Percentiles rank a stretch among this genome's conserved stretches.
These are phyloP conservation scores for Pisolithus marmoratus DNA, from an alignment of 768 basidiomycete genomes.

Conservation along the genomic window DNA sequence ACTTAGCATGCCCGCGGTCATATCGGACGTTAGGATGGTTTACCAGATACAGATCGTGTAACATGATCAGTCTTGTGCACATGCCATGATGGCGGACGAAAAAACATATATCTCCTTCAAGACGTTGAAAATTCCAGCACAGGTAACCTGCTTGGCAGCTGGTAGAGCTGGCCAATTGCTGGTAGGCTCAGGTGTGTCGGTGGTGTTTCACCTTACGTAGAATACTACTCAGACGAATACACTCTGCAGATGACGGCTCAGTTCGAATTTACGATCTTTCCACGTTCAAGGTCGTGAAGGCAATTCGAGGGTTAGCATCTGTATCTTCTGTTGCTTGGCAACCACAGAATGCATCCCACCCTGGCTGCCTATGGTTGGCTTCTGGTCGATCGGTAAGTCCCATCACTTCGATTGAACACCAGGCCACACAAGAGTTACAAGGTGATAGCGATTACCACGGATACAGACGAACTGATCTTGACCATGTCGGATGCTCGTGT, in stretches of 20 bases:
- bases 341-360: constrained; percentile 33
- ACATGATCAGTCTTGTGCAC: not conserved
- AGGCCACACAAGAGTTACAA: not conserved
- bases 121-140: constrained; percentile 39
- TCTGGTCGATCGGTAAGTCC: constrained; percentile 49
- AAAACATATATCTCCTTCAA: constrained; percentile 5
- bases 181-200: constrained; percentile 53
- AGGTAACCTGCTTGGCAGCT: constrained; percentile 50
- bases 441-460: constrained; percentile 40
- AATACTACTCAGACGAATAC: not conserved
- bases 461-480: constrained; percentile 48
- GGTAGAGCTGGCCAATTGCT: constrained; percentile 45
- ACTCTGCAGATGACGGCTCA: constrained; percentile 55
- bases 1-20: too few relatives aligned
- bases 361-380: constrained; percentile 59
- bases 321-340: constrained; percentile 58
- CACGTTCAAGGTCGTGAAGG: constrained; percentile 55
- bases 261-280: constrained; percentile 61
- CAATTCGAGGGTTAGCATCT: constrained; percentile 54
- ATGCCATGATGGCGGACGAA: constrained; percentile 4
- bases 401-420: not conserved
- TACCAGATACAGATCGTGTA: too few relatives aligned
- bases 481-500: constrained; percentile 42
- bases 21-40: too few relatives aligned
- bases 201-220: not conserved